Conservation (phyloP, 225 moss, liverwort and hornwort species). For the Sphagnum tenellum region DNA sequence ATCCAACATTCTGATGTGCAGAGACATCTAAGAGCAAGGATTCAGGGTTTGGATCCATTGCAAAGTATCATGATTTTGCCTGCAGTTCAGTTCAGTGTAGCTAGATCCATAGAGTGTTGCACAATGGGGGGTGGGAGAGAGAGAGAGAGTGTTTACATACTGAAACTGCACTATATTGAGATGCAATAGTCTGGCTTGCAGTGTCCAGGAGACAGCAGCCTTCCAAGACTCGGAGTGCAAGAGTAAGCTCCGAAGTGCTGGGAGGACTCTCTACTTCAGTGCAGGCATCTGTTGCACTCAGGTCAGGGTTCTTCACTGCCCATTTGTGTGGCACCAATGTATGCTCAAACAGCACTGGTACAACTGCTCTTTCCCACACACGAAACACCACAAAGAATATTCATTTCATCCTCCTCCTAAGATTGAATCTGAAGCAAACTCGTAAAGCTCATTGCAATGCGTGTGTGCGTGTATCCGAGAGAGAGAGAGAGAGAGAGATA, state of each 20-base stretch:
- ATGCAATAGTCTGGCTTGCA: constrained; percentile 64
- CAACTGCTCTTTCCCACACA: constrained; percentile 41
- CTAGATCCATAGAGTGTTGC: no score
- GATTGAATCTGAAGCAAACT: no score
- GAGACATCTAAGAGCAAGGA: no score
- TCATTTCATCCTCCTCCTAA: background rate
- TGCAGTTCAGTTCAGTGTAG: no score
- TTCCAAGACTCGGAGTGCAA: constrained; percentile 83
- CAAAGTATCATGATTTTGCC: no score
- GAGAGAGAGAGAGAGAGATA: background rate
- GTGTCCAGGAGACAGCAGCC: constrained; percentile 84
- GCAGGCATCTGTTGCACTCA: constrained; percentile 14
- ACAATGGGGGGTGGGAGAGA: background rate
- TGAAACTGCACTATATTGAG: constrained; percentile 48
- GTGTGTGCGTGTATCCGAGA: background rate
- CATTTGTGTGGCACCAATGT: constrained; percentile 59
- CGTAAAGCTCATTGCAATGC: no score
- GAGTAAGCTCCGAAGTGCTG: constrained; percentile 52
- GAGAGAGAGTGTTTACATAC: constrained; percentile 4
- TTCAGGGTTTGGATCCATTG: no score
- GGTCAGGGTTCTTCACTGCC: constrained; percentile 33
- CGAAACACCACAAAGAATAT: constrained; percentile 2
- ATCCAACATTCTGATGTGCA: no score
- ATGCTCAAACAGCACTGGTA: constrained; percentile 79
- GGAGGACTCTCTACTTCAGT: constrained; percentile 51